These are phyloP conservation scores for Suillus americanus DNA, from an alignment of 768 basidiomycete species.

Conservation along the genomic window DNA sequence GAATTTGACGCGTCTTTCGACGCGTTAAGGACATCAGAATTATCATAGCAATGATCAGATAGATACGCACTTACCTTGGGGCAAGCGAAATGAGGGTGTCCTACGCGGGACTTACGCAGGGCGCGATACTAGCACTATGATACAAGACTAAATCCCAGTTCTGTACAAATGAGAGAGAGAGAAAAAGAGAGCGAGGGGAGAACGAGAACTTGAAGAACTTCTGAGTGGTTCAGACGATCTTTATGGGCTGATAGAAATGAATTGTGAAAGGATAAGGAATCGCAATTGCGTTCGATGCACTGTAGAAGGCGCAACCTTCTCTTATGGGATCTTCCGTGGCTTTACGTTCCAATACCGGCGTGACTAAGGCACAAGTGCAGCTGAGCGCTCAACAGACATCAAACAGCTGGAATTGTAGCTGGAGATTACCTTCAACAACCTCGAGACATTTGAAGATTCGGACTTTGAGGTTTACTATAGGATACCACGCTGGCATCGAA, in stretches of 20 bases:
- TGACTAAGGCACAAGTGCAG: too few species aligned
- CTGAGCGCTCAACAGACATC: background rate
- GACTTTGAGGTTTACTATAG: background rate
- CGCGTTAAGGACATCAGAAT: background rate
- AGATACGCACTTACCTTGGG: background rate
- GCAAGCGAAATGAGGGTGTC: background rate
- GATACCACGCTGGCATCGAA: background rate
- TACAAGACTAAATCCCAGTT: constrained; percentile 2
- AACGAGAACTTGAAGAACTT: background rate
- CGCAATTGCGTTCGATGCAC: background rate
- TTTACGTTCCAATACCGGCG: background rate
- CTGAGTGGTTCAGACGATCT: background rate
- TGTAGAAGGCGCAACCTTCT: background rate
- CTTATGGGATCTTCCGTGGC: constrained; percentile 1
- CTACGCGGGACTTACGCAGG: background rate
- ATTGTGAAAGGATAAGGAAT: constrained; percentile 4
- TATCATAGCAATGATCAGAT: background rate
- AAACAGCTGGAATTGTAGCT: background rate
- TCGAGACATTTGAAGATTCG: background rate
- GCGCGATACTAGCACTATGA: background rate
- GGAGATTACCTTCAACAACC: background rate
- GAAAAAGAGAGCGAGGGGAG: background rate
- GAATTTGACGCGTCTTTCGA: background rate
- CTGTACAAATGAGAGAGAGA: background rate
- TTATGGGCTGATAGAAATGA: background rate